Base-by-base conservation (phyloP, 2,329 filamentous ascomycete species). In the Spiromastix sp. region DNA sequence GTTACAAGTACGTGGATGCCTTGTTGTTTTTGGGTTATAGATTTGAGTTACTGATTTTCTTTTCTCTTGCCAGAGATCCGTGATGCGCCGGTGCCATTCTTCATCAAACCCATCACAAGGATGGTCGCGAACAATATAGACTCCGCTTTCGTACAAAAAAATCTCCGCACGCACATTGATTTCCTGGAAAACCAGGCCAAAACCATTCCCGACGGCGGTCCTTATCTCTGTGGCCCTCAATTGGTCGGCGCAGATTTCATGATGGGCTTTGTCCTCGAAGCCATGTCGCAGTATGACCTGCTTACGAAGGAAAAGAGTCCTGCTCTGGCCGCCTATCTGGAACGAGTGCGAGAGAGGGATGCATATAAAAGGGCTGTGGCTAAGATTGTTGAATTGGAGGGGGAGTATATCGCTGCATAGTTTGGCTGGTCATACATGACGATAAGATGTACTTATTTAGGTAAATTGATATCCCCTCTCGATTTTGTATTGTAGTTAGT, bases 41-140 rank as follows among this genome's bases (percentile, higher is more conserved):
- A n/a, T 30, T n/a, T 30, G 12, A 20, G 18, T 32, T 26, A 35
- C 42, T 12, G 48, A 30, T 3, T 26, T 26, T n/a, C 16, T n/a
- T 13, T 21, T 18, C n/a, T 12, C 6, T 36, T n/a, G n/a, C n/a
- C n/a, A 62, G 64, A 47, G 29, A 60, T 77, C 42, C 63, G 64
- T 42, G 63, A 61, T 15, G 61, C 71, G 0, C 67, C 72, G 0
- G 68, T 79, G 0, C 78, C 78, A 0, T 83, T 82, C 66, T 81
- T 83, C 63, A 62, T 83, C 50, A 77, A 72, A 43, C 77, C 77
- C 2, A 66, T 84, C 41, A 75, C 76, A 10, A 58, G 59, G 4
- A 57, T 63, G 4, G 68, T 83, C 13, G 71, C 71, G 5, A 54
- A 56, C 22, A 57, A 57, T 33, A 51, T 68, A 12, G 56, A 65